Percentiles rank a stretch among this genome's conserved stretches.
Evolutionary conservation across 148 eudicot genomes (phyloP).

Genomic region (Camellia sinensis): DNA sequence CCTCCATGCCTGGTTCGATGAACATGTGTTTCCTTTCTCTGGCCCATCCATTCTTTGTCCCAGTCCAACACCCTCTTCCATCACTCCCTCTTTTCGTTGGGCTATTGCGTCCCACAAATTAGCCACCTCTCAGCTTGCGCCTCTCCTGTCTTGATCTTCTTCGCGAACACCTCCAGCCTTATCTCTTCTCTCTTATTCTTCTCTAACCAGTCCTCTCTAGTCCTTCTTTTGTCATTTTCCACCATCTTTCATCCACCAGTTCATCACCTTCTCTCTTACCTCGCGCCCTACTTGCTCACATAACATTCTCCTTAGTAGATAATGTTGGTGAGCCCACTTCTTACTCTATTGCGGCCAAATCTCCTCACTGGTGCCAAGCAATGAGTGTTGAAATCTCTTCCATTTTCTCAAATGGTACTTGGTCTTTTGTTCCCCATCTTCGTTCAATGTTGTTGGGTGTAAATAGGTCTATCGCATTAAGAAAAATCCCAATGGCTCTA

Average conservation of each 20-base stretch:
- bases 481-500: background rate
- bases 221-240: no score
- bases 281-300: background rate
- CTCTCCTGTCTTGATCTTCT: background rate
- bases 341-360: background rate
- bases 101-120: background rate
- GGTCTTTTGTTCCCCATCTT: background rate
- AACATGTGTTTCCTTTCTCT: background rate
- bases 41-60: background rate
- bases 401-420: background rate
- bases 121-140: background rate
- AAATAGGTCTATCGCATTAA: slow-evolving; percentile 9
- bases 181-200: no score
- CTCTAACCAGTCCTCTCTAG: no score
- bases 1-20: background rate
- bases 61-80: background rate
- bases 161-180: background rate
- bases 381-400: background rate
- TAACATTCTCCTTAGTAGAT: background rate
- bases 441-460: background rate
- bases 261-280: no score
- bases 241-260: no score
- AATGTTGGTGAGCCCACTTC: background rate
- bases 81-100: background rate
- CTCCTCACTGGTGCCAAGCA: background rate